These are phyloP conservation scores for Coemansia sp. DNA, from an alignment of 371 early-diverging fungal genomes.

Conservation along the genomic window DNA sequence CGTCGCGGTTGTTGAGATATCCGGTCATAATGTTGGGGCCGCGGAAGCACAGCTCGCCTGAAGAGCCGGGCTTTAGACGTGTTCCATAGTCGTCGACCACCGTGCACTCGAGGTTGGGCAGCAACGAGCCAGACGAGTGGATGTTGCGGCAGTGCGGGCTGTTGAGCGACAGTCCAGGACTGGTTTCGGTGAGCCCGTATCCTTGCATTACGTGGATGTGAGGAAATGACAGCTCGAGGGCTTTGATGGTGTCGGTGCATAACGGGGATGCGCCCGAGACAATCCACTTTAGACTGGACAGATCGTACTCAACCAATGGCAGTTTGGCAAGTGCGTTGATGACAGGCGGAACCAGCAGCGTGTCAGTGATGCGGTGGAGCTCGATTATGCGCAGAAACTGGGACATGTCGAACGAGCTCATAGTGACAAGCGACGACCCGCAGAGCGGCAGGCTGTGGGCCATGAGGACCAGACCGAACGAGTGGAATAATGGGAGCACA, in stretches of 20 bases:
- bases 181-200: constrained; percentile 71
- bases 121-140: constrained; percentile 57
- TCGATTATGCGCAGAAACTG: constrained; percentile 57
- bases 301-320: constrained; percentile 51
- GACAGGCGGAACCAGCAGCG: constrained; percentile 79
- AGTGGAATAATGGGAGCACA: constrained; percentile 42
- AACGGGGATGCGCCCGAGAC: constrained; percentile 84
- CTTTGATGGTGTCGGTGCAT: constrained; percentile 58
- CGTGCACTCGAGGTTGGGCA: constrained; percentile 68
- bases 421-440: constrained; percentile 19
- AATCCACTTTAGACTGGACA: constrained; percentile 61
- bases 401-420: constrained; percentile 22
- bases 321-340: constrained; percentile 63
- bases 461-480: constrained; percentile 29
- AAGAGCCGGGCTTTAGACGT: constrained; percentile 56
- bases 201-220: constrained; percentile 63
- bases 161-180: constrained; percentile 54
- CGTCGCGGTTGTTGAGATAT: constrained; percentile 66
- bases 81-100: constrained; percentile 61
- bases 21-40: constrained; percentile 84
- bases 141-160: constrained; percentile 38
- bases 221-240: constrained; percentile 54
- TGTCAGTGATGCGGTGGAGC: constrained; percentile 65
- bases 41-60: constrained; percentile 75
- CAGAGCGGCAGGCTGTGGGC: constrained; percentile 32